A percentile compares a stretch with the other conserved stretches of the same genome.
These are phyloP conservation scores for Coemansia sp. DNA, from an alignment of 192 early-diverging fungal species.

Conservation along the genomic window DNA sequence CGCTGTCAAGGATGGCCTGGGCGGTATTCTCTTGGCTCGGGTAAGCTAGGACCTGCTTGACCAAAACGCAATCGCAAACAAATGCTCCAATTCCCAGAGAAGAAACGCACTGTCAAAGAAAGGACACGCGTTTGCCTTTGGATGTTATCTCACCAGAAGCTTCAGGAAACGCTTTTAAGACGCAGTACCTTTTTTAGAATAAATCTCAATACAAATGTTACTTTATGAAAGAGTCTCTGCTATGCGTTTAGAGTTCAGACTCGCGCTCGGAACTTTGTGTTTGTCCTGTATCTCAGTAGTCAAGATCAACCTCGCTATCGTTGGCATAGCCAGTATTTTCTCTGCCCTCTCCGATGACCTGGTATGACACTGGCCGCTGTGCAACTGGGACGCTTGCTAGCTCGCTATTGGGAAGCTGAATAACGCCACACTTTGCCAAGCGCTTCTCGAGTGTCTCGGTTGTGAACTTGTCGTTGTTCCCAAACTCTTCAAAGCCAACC, in stretches of 20 bases:
- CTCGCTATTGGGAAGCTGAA: slow-evolving; percentile 50
- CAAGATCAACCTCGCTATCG: neutral
- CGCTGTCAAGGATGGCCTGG: slow-evolving; percentile 77
- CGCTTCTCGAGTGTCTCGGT: slow-evolving; percentile 75
- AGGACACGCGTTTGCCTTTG: neutral
- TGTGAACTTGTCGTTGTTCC: slow-evolving; percentile 80
- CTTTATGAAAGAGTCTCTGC: neutral
- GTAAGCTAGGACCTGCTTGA: slow-evolving; percentile 29
- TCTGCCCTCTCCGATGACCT: neutral
- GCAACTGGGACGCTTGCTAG: slow-evolving; percentile 32
- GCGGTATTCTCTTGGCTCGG: slow-evolving; percentile 85
- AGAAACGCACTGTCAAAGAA: no score
- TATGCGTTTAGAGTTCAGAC: no score
- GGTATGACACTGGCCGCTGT: slow-evolving; percentile 34
- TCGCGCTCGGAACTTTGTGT: no score
- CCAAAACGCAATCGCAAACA: neutral
- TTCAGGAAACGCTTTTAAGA: neutral
- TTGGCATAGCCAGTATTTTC: neutral
- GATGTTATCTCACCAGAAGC: no score
- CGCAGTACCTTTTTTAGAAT: neutral
- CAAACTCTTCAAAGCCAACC: slow-evolving; percentile 93
- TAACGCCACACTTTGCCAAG: slow-evolving; percentile 58
- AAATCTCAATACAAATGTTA: neutral
- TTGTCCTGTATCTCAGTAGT: neutral
- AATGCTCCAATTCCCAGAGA: no score